Percentiles rank a stretch among this genome's conserved stretches.
These are phyloP conservation scores for Echria macrotheca DNA, from an alignment of 495 filamentous ascomycete genomes.

Conservation along the genomic window DNA sequence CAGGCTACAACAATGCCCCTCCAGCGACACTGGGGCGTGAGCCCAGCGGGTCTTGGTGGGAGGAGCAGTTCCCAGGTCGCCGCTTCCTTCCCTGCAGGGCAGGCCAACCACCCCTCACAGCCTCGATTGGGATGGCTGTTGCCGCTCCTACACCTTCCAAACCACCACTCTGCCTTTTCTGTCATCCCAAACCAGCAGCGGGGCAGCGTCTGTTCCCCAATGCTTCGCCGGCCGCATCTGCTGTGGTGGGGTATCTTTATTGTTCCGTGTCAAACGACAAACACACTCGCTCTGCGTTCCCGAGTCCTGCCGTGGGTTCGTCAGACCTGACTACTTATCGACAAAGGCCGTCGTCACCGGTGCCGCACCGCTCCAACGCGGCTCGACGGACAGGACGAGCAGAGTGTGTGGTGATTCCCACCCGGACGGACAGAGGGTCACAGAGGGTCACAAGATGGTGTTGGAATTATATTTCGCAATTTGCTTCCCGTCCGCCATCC, in stretches of 20 bases:
- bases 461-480: constrained; percentile 28
- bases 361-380: background rate
- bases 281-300: too few relatives aligned
- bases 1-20: background rate
- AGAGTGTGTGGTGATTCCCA: constrained; percentile 16
- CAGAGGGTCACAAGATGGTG: constrained; percentile 28
- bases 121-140: background rate
- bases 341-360: background rate
- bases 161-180: background rate
- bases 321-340: too few relatives aligned
- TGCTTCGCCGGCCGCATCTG: too few relatives aligned
- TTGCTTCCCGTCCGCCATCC: constrained; percentile 21
- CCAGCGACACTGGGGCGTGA: background rate
- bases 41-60: background rate
- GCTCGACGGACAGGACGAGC: constrained; percentile 16
- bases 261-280: too few relatives aligned
- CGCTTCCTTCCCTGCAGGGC: constrained; percentile 7
- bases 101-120: background rate
- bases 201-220: constrained; percentile 2
- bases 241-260: too few relatives aligned
- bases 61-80: background rate
- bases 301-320: too few relatives aligned
- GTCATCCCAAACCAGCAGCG: background rate
- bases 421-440: constrained; percentile 19
- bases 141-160: background rate